These are phyloP conservation scores for Inonotus hispidus DNA, from an alignment of 1,284 basidiomycete species.

Conservation along the genomic window DNA sequence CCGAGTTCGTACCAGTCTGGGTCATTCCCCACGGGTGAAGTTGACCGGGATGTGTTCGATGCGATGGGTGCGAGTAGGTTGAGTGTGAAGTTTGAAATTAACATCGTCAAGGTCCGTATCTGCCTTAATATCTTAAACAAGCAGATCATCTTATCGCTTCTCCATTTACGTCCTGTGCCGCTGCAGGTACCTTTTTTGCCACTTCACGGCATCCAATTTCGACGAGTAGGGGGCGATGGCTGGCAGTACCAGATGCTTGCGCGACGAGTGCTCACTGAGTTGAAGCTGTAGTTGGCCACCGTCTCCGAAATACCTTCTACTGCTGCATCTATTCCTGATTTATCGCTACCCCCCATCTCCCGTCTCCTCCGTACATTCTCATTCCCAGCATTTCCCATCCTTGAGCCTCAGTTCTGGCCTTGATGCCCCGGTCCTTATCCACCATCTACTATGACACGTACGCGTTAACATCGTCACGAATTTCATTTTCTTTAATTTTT, in stretches of 20 bases:
- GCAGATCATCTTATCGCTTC: slow-evolving; percentile 8
- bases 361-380: neutral
- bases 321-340: neutral
- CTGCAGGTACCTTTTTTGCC: slow-evolving; percentile 87
- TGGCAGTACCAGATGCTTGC: slow-evolving; percentile 99
- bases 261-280: slow-evolving; percentile 86
- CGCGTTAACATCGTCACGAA: neutral
- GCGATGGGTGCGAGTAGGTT: slow-evolving; percentile 68
- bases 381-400: neutral
- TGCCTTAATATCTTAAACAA: neutral
- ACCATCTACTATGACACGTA: neutral
- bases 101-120: slow-evolving; percentile 83
- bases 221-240: slow-evolving; percentile 85
- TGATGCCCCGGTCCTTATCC: too few species aligned
- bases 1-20: slow-evolving; percentile 34
- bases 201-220: slow-evolving; percentile 94
- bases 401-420: too few species aligned
- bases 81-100: slow-evolving; percentile 90
- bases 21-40: slow-evolving; percentile 55
- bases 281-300: slow-evolving; percentile 65
- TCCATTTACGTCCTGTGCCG: neutral
- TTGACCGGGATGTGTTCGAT: slow-evolving; percentile 67
- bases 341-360: neutral
- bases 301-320: neutral
- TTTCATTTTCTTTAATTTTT: neutral